Base-by-base conservation (phyloP, 768 basidiomycete genomes). In the Holtermanniella nyarrowii region DNA sequence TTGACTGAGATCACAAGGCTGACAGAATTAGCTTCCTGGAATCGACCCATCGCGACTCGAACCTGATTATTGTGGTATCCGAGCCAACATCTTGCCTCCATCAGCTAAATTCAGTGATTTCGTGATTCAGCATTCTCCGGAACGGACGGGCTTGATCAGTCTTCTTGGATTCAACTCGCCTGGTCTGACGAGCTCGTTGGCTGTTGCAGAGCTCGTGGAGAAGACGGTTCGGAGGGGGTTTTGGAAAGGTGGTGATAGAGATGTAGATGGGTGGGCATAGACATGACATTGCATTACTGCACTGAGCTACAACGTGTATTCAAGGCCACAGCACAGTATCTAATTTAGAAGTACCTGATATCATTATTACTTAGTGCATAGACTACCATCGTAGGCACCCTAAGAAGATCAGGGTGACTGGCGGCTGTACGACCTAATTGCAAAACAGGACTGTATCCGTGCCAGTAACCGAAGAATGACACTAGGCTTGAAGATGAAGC, bases 141-240 rank as follows among this genome's bases (percentile, higher is more conserved):
- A 58, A 1, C 51, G 59, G 3, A 70, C 63, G 2, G 72, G 73
- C 0, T 62, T 97, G 82, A 77, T 96, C 59, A 89, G 82, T 66
- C 73, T 95, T 54, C 68, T 89, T 65, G 89, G 90, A 0, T 89
- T 97, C 55, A 89, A 95, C 67, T 87, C 84, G 56, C 93, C 93
- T 0, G 93, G 93, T 0, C 72, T 97, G 65, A 97, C 93, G 3
- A 79, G 85, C 10, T 80, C 80, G 61, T 77, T 97, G 58, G 89
- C 86, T 3, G 84, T 93, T 27, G 93, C 85, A 1, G 86, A 93
- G 72, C 72, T 77, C 64, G 82, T 95, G 0, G 83, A 83, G 5
- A 79, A 82, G 46, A 53, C 59, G 54, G 52, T 65, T 1, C 24
- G 51, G 14, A 53, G 48, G 27, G 60, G 61, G 18, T 51, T 65